These are phyloP conservation scores for Brassica cretica DNA, from an alignment of 345 rosid genomes.

Conservation along the genomic window DNA sequence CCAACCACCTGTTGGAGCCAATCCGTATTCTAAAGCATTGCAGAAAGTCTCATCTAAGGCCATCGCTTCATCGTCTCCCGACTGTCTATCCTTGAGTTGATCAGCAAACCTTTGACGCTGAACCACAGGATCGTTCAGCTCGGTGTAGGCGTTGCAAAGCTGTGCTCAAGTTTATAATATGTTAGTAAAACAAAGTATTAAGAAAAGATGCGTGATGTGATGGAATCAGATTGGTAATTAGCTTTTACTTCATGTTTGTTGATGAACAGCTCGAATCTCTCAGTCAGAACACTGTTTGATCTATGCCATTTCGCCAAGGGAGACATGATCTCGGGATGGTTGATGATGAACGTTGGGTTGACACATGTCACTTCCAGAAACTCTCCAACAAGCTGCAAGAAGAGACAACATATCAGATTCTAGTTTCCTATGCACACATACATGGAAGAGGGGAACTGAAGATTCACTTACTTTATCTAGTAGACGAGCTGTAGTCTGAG, in stretches of 20 bases:
- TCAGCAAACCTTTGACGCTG: conserved; percentile 93
- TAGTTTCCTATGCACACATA: not conserved
- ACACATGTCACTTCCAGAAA: conserved; percentile 89
- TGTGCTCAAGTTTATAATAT: conserved; percentile 28
- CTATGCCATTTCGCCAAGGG: conserved; percentile 58
- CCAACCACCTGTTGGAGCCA: conserved; percentile 99
- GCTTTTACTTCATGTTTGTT: conserved; percentile 74
- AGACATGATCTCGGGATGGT: conserved; percentile 51
- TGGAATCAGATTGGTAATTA: not conserved
- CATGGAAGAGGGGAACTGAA: conserved; percentile 11
- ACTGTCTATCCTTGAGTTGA: conserved; percentile 92
- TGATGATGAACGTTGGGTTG: conserved; percentile 88
- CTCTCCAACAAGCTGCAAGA: conserved; percentile 85
- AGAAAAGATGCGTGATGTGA: not conserved
- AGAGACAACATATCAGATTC: not conserved
- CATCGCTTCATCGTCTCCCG: conserved; percentile 99
- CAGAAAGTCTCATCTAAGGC: conserved; percentile 93
- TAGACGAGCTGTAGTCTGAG: conserved; percentile 87
- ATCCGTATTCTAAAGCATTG: conserved; percentile 78
- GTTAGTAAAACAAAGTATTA: not conserved
- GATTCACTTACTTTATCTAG: conserved; percentile 85
- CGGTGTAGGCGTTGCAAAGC: conserved; percentile 97
- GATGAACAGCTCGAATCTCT: conserved; percentile 87
- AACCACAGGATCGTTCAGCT: conserved; percentile 91
- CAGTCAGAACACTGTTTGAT: conserved; percentile 68